Evolutionary conservation across 371 early-diverging fungal genomes (phyloP).

Genomic region (Cokeromyces recurvatus): DNA sequence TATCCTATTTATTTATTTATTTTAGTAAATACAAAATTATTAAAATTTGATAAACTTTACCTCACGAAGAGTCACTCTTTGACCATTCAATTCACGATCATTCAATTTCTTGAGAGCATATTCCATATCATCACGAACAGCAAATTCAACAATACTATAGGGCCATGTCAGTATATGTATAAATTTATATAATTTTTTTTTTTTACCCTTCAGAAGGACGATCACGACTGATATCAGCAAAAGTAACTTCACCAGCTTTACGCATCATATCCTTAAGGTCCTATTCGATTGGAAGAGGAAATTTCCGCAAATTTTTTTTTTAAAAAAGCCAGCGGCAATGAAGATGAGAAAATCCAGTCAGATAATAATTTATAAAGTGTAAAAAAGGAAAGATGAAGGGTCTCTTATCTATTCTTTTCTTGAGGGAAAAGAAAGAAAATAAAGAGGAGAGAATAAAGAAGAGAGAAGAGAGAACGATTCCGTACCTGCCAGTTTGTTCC

Average conservation of each 20-base stretch:
- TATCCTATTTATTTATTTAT: conserved; percentile 19
- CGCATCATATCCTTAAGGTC: conserved; percentile 96
- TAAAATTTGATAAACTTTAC: conserved; percentile 36
- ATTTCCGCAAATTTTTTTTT: conserved; percentile 7
- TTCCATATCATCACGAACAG: conserved; percentile 75
- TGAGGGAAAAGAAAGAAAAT: not conserved
- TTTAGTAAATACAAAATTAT: not conserved
- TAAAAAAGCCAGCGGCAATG: conserved; percentile 23
- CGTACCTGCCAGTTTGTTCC: conserved; percentile 83
- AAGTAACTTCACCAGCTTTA: conserved; percentile 92
- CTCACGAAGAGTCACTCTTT: conserved; percentile 72
- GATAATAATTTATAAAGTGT: not conserved
- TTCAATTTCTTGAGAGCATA: conserved; percentile 83
- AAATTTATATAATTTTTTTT: not conserved
- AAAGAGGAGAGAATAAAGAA: conserved; percentile 8
- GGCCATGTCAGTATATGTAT: conserved; percentile 4
- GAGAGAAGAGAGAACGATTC: conserved; percentile 19
- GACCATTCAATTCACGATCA: conserved; percentile 83
- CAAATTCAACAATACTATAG: conserved; percentile 85
- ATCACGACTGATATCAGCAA: conserved; percentile 82
- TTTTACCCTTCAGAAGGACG: conserved; percentile 83
- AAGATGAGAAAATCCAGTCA: conserved; percentile 4
- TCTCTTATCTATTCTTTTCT: not conserved
- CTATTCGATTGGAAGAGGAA: conserved; percentile 41
- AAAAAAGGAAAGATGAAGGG: too few relatives aligned